These are phyloP conservation scores for Amanita inopinata DNA, from an alignment of 768 basidiomycete genomes.

Conservation along the genomic window DNA sequence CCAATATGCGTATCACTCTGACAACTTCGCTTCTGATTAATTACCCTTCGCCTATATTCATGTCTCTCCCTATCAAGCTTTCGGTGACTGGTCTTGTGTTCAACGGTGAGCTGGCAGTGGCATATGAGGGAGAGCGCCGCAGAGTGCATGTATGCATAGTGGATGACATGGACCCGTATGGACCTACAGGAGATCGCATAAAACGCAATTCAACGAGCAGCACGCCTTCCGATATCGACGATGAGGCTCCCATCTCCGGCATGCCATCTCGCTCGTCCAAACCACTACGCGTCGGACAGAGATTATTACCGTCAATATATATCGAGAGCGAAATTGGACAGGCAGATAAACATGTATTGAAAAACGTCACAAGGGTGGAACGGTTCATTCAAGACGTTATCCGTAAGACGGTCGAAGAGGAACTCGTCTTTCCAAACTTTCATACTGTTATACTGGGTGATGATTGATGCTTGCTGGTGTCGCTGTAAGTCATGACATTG, in stretches of 20 bases:
- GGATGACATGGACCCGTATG: conserved; percentile 81
- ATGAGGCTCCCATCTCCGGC: conserved; percentile 33
- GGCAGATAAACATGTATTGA: conserved; percentile 88
- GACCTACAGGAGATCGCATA: conserved; percentile 49
- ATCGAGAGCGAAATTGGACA: conserved; percentile 98
- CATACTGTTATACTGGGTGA: conserved; percentile 64
- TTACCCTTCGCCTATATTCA: conserved; percentile 93
- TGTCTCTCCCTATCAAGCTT: conserved; percentile 92
- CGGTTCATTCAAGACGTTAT: conserved; percentile 93
- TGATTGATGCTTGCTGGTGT: no score
- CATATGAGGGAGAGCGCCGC: conserved; percentile 76
- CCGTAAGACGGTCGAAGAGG: conserved; percentile 90
- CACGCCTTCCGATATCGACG: conserved; percentile 55
- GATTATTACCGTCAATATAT: conserved; percentile 75
- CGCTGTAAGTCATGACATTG: no score
- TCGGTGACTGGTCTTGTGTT: conserved; percentile 87
- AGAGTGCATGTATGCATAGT: conserved; percentile 84
- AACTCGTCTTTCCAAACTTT: conserved; percentile 94
- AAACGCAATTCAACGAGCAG: conserved; percentile 40
- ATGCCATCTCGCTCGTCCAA: conserved; percentile 41
- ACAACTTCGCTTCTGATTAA: conserved; percentile 93
- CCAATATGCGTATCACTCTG: conserved; percentile 81
- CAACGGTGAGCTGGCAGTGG: conserved; percentile 79
- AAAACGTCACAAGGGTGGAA: conserved; percentile 94
- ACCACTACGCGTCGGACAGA: conserved; percentile 69